A percentile compares a stretch with the other conserved stretches of the same genome.
Conservation (phyloP, 1,284 basidiomycete genomes). For the Cryptococcus sp. region DNA sequence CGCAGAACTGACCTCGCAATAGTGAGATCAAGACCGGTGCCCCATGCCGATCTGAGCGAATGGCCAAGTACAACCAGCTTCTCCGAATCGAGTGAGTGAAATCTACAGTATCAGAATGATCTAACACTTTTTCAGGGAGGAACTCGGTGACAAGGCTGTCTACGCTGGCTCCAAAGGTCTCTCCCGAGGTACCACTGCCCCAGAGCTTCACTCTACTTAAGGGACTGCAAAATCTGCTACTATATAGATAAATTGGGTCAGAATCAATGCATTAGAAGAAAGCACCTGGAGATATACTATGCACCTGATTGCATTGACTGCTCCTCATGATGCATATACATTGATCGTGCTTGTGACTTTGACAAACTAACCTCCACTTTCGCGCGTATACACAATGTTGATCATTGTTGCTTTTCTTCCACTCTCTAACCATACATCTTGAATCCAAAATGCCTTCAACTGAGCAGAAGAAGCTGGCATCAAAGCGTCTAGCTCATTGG, state of each 20-base stretch:
- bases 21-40: slow-evolving; percentile 99
- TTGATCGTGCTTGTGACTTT: too few species aligned
- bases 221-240: too few species aligned
- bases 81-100: slow-evolving; percentile 78
- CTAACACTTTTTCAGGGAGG: slow-evolving; percentile 57
- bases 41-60: slow-evolving; percentile 86
- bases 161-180: slow-evolving; percentile 77
- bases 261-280: not conserved
- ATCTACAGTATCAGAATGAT: not conserved
- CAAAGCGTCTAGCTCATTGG: slow-evolving; percentile 24
- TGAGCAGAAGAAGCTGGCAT: slow-evolving; percentile 21
- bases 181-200: slow-evolving; percentile 66
- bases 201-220: slow-evolving; percentile 55
- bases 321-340: too few species aligned
- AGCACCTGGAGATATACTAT: not conserved
- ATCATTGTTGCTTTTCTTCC: not conserved
- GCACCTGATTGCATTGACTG: too few species aligned
- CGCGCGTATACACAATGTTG: not conserved
- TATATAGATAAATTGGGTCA: too few species aligned
- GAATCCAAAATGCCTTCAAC: slow-evolving; percentile 1
- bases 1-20: slow-evolving; percentile 19
- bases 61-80: slow-evolving; percentile 80
- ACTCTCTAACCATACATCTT: not conserved
- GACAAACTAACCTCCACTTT: not conserved
- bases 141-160: slow-evolving; percentile 59